Percentiles rank a stretch among this genome's conserved stretches.
Evolutionary conservation across 495 filamentous ascomycete genomes (phyloP).

Genomic region (Annulohypoxylon stygium): DNA sequence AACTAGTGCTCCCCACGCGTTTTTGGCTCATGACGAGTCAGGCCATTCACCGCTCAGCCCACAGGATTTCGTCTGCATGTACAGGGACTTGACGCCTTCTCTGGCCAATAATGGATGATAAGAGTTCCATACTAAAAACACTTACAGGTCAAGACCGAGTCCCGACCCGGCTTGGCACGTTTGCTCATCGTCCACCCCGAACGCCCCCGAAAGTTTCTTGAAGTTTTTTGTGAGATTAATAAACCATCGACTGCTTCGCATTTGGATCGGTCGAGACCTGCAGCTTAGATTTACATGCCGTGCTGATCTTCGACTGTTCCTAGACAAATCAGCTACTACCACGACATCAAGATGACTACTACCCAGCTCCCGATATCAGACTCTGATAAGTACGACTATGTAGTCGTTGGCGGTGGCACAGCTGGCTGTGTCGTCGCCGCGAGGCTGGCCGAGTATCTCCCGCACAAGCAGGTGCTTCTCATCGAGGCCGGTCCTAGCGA

Average conservation of each 20-base stretch:
- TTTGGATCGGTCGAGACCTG: slow-evolving; percentile 15
- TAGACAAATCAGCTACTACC: slow-evolving; percentile 7
- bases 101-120: slow-evolving; percentile 30
- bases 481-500: slow-evolving; percentile 73
- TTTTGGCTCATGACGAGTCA: slow-evolving; percentile 31
- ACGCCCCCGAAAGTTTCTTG: slow-evolving; percentile 4
- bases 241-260: slow-evolving; percentile 31
- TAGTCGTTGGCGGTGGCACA: slow-evolving; percentile 86
- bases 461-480: slow-evolving; percentile 72
- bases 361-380: slow-evolving; percentile 69
- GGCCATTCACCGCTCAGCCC: slow-evolving; percentile 40
- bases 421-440: slow-evolving; percentile 85
- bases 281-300: slow-evolving; percentile 17
- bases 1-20: slow-evolving; percentile 24
- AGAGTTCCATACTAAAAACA: slow-evolving; percentile 24
- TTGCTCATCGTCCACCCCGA: slow-evolving; percentile 18
- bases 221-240: slow-evolving; percentile 29
- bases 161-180: slow-evolving; percentile 42
- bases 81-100: slow-evolving; percentile 17
- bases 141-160: slow-evolving; percentile 31
- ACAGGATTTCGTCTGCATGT: slow-evolving; percentile 28
- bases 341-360: slow-evolving; percentile 66
- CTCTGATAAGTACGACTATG: slow-evolving; percentile 80
- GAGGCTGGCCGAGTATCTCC: slow-evolving; percentile 70
- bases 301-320: slow-evolving; percentile 13